These are phyloP conservation scores for Curvularia lunata DNA, from an alignment of 2,329 filamentous ascomycete genomes.

Conservation along the genomic window DNA sequence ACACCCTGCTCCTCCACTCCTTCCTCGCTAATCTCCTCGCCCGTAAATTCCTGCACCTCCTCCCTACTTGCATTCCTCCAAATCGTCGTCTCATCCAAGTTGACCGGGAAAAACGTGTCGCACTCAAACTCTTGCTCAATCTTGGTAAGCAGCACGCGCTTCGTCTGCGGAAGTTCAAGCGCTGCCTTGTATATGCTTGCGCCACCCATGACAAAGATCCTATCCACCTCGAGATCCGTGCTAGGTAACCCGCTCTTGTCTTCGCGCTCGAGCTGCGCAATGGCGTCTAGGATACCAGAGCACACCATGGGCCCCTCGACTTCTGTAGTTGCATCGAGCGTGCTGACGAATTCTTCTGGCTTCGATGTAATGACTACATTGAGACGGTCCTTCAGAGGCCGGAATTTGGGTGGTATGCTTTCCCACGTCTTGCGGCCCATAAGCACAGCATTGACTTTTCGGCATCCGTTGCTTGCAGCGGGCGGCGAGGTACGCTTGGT, in stretches of 20 bases:
- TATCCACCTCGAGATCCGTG: slow-evolving; percentile 16
- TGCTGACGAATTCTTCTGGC: slow-evolving; percentile 24
- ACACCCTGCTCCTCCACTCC: slow-evolving; percentile 68
- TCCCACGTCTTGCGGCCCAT: slow-evolving; percentile 99
- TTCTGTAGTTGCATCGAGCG: slow-evolving; percentile 3
- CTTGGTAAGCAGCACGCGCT: slow-evolving; percentile 72
- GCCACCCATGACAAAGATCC: slow-evolving; percentile 86
- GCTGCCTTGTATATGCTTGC: slow-evolving; percentile 81
- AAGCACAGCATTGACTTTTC: slow-evolving; percentile 70
- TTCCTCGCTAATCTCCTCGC: slow-evolving; percentile 66
- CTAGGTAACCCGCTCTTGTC: slow-evolving; percentile 1
- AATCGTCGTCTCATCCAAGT: slow-evolving; percentile 53
- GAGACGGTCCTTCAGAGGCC: slow-evolving; percentile 78
- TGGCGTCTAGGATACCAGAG: slow-evolving; percentile 56
- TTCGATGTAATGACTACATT: slow-evolving; percentile 79
- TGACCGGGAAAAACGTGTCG: slow-evolving; percentile 75
- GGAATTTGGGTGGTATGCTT: slow-evolving; percentile 77
- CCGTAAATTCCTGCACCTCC: slow-evolving; percentile 68
- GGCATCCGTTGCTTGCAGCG: slow-evolving; percentile 8
- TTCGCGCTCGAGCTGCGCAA: slow-evolving; percentile 11
- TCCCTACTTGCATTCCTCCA: slow-evolving; percentile 64
- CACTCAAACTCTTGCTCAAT: slow-evolving; percentile 74
- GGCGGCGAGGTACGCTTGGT: slow-evolving; percentile 68
- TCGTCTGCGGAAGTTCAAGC: slow-evolving; percentile 64
- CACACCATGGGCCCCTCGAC: slow-evolving; percentile 60